A percentile compares a stretch with the other conserved stretches of the same genome.
phyloP scores from a whole-genome alignment of 2,329 filamentous ascomycete genomes.

The Aspergillus sp. region DNA sequence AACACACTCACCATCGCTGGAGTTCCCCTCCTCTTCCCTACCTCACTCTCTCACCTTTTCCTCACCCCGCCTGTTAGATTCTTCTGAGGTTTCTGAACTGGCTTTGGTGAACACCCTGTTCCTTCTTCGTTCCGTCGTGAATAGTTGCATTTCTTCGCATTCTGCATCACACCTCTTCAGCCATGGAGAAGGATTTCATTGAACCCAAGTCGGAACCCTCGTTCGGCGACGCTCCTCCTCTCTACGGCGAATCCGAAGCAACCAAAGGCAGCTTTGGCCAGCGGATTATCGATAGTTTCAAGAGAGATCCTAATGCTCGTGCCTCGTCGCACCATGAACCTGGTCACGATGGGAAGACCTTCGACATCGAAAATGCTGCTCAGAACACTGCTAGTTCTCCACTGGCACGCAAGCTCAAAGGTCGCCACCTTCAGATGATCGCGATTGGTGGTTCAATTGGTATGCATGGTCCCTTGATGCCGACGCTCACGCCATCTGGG shows the following conservation, averaged over 20 bases:
- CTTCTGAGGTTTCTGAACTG: background rate
- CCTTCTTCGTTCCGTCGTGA: background rate
- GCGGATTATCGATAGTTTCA: slow-evolving; percentile 47
- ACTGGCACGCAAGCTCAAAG: slow-evolving; percentile 75
- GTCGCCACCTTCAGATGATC: slow-evolving; percentile 93
- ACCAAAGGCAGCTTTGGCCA: slow-evolving; percentile 26
- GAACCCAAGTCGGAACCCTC: slow-evolving; percentile 28
- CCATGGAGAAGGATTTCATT: slow-evolving; percentile 37
- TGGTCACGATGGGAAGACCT: slow-evolving; percentile 57
- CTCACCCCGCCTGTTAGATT: background rate
- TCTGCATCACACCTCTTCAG: background rate
- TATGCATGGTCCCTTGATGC: slow-evolving; percentile 33
- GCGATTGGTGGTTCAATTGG: slow-evolving; percentile 91
- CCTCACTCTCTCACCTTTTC: background rate
- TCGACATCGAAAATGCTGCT: slow-evolving; percentile 64
- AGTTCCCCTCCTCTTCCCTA: background rate
- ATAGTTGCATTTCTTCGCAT: background rate
- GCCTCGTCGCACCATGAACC: slow-evolving; percentile 35
- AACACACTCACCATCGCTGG: background rate
- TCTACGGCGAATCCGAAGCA: slow-evolving; percentile 33
- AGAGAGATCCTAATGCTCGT: slow-evolving; percentile 46
- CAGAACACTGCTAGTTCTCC: slow-evolving; percentile 69
- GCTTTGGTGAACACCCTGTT: background rate
- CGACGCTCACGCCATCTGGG: background rate
- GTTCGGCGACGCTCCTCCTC: slow-evolving; percentile 27